phyloP scores from a whole-genome alignment of 345 rosid genomes.

The Euphorbia peplus region DNA sequence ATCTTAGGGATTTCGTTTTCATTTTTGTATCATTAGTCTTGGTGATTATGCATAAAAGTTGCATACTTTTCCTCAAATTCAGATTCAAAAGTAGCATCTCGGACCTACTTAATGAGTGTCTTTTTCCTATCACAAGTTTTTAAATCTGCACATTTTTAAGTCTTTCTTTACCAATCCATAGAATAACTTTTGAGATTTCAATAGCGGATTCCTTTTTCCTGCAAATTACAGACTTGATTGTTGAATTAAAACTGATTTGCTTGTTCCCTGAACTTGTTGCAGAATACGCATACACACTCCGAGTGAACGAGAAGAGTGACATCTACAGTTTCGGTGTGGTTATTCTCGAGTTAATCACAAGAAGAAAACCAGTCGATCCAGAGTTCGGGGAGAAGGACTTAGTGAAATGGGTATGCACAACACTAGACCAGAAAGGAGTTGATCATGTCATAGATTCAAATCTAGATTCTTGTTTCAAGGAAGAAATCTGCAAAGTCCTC shows the following conservation, averaged over 20 bases:
- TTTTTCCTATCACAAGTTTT: too few species aligned
- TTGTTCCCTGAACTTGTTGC: constrained; percentile 23
- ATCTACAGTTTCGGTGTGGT: constrained; percentile 98
- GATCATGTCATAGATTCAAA: constrained; percentile 80
- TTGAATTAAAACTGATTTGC: not conserved
- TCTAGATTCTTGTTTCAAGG: constrained; percentile 75
- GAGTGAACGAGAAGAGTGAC: constrained; percentile 99
- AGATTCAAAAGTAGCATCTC: not conserved
- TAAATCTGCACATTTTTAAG: not conserved
- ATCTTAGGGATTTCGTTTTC: not conserved
- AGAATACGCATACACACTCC: constrained; percentile 96
- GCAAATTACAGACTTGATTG: not conserved
- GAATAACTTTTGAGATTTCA: not conserved
- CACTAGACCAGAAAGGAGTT: constrained; percentile 69
- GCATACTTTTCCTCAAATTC: not conserved
- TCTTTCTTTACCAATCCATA: not conserved
- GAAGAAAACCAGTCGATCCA: constrained; percentile 72
- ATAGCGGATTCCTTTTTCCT: not conserved
- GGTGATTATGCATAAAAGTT: not conserved
- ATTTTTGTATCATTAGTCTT: not conserved
- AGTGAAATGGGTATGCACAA: constrained; percentile 89
- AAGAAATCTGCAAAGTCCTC: constrained; percentile 78
- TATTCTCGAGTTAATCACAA: constrained; percentile 81
- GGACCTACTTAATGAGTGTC: not conserved
- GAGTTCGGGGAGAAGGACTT: constrained; percentile 92